Evolutionary conservation across 2,329 filamentous ascomycete genomes (phyloP), one percentile per base, ranked within the genome.

Genomic region (Coniochaeta pulveracea): DNA sequence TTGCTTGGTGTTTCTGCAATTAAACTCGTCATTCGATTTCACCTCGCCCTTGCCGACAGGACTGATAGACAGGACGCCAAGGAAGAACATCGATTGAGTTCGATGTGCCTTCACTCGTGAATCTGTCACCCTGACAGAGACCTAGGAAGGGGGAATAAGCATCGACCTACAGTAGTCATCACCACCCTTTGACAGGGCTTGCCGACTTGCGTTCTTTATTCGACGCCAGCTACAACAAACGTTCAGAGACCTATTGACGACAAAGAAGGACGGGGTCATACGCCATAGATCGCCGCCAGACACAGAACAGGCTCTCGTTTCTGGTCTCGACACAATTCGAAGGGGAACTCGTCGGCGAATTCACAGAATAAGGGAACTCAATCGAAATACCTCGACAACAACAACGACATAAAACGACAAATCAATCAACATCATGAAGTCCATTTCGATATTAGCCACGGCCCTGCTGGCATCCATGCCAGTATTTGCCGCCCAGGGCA

Each of bases 391-490:
- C 21, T 23, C 21, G 21, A 8, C 21, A n/a, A n/a, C 21, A 23
- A 23, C 21, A 8, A 23, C 21, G n/a, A n/a, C 24, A 26, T n/a
- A 23, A 8, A 8, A 23, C 21, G n/a, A n/a, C 24, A 26, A 6
- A 6, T 26, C 6, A 6, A 26, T 26, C 6, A n/a, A 6, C 28
- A 22, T 14, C n/a, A 31, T 31, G 28, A 17, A 10, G 6, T 31
- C 28, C 8, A 11, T 22, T n/a, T 15, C 28, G 22, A 21, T 31
- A 31, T 21, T 12, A 3, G 22, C 37, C 32, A 42, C 41, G 14
- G 35, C 38, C 33, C 16, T 36, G 12, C 33, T 40, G 25, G 34
- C 37, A 25, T 33, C 37, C 16, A 34, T 34, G 5, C 35, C 39
- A 10, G 35, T 39, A 12, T 36, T 34, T 6, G 31, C 41, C 19